Evolutionary conservation across 2,329 filamentous ascomycete genomes (phyloP), one percentile per base, ranked within the genome.

Genomic region (Dactylellina leptospora): DNA sequence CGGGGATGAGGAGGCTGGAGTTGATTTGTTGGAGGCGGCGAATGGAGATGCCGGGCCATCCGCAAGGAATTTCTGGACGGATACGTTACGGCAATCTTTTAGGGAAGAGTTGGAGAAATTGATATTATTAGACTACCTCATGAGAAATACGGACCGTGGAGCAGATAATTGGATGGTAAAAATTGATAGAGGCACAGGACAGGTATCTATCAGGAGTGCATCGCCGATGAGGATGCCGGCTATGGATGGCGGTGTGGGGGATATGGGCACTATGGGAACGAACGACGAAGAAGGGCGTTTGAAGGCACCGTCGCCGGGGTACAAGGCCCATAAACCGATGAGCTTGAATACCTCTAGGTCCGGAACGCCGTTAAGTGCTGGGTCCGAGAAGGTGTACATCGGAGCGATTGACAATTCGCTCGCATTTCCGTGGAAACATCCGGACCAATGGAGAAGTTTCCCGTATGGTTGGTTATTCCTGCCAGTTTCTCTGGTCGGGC

Each of bases 161-260:
- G 83, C 97, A 63, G 95, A 99, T 79, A 99, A 99, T 77, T 99
- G 95, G 95, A 99, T 99, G 95, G 92, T 99, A 78, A 95, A 92
- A 80, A 91, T 99, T 28, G 93, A 99, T 79, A 91, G 88, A 84
- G 86, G 92, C 76, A 88, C 86, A 1, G 87, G 95, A 77, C 86
- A 90, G 77, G 93, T 95, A 10, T 91, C 90, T 5, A 91, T 99
- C 75, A 88, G 90, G 13, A 92, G 92, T 0, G 61, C 97, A 71
- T 92, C 97, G 71, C 91, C 93, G 9, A 82, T 86, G 45, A 85
- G 85, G 25, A 80, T 96, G 22, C 58, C 51, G 1, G 36, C 28
- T 16, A 18, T 53, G 18, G 66, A 63, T 80, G 72, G 79, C 80
- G 50, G 76, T 78, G 64, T 75, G 8, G 55, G 74, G 1, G 56